Base-by-base conservation (phyloP, 331 rosid species). In the Telfairia occidentalis region DNA sequence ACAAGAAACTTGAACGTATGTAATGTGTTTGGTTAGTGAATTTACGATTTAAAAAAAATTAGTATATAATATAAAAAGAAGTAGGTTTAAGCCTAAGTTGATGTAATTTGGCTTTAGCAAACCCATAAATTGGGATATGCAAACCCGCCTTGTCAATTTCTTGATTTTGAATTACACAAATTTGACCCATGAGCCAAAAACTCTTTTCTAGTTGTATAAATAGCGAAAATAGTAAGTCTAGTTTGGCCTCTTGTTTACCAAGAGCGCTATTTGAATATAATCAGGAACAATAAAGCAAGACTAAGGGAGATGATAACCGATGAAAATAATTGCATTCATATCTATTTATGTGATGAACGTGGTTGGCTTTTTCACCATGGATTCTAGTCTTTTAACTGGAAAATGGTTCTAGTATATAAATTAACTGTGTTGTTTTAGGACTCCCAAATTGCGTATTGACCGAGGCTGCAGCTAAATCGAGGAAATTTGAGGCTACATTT, bases 381-480 rank as follows among this genome's bases (percentile, higher is more conserved):
- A 69, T 40, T 24, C 0, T 69, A 2, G 37, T 42, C 12, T 11
- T 67, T 11, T 11, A 13, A 65, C 74, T 43, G 50, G 55, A 1
- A 69, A 40, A 43, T 43, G 49, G 52, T 69, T 43, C 34, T 5
- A 9, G 37, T 19, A 42, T 67, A 12, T 24, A 67, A 66, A 24
- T 24, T 19, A 42, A 12, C 21, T 13, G 0, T 43, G 67, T 7
- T 13, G 82, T 78, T 76, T 46, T 86, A 92, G 99, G 99, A 50
- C 89, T 95, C 45, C 96, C 97, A 0, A 81, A 83, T 73, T 88
- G 85, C 10, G 78, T 95, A 52, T 96, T 95, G 73, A 86, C 83
- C 80, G 89, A 82, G 57, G 98, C 98, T 70, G 89, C 89, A 18
- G 86, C 85, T 5, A 95, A 88, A 85, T 95, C 98, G 7, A 84